phyloP scores from a whole-genome alignment of 768 basidiomycete genomes.

The Scleroderma citrinum region DNA sequence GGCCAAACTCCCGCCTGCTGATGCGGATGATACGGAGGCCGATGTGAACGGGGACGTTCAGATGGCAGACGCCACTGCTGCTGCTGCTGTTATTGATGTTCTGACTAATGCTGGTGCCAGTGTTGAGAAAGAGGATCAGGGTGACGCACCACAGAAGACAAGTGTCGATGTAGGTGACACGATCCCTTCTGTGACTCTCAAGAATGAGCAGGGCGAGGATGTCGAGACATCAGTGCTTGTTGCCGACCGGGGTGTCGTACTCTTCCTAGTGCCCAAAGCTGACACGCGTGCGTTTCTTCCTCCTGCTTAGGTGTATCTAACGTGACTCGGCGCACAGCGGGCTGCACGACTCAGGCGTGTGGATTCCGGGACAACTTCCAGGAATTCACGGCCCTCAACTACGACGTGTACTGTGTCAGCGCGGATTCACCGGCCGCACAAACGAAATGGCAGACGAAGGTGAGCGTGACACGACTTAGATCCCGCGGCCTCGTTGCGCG shows the following conservation, averaged over 20 bases:
- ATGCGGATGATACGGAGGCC: too few species aligned
- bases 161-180: slow-evolving; percentile 65
- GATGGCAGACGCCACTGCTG: slow-evolving; percentile 9
- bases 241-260: slow-evolving; percentile 65
- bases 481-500: neutral
- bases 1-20: too few species aligned
- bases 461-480: slow-evolving; percentile 20
- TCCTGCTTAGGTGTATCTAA: neutral
- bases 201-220: slow-evolving; percentile 83
- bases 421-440: slow-evolving; percentile 72
- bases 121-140: slow-evolving; percentile 12
- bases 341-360: slow-evolving; percentile 92
- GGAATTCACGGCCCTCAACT: slow-evolving; percentile 60
- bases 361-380: slow-evolving; percentile 81
- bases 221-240: slow-evolving; percentile 60
- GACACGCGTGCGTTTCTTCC: slow-evolving; percentile 62
- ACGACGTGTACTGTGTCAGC: slow-evolving; percentile 79
- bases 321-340: slow-evolving; percentile 40
- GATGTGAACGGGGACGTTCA: neutral
- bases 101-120: slow-evolving; percentile 5
- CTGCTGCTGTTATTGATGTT: too few species aligned
- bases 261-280: slow-evolving; percentile 82
- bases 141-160: slow-evolving; percentile 7
- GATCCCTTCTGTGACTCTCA: slow-evolving; percentile 67
- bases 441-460: slow-evolving; percentile 84